These are phyloP conservation scores for Marasmius tenuissimus DNA, from an alignment of 1,284 basidiomycete genomes.

Conservation along the genomic window DNA sequence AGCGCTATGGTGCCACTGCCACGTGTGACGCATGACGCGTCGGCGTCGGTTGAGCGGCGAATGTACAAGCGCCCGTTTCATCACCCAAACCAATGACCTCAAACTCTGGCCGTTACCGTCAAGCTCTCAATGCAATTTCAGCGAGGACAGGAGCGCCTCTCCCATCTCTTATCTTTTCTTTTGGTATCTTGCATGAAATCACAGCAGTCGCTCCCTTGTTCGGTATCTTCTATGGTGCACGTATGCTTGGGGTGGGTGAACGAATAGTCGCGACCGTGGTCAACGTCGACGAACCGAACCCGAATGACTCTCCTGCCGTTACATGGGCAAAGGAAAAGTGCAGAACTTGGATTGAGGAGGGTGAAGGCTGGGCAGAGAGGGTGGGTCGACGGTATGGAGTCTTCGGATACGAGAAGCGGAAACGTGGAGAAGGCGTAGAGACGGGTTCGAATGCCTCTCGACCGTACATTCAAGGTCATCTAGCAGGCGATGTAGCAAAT, in stretches of 20 bases:
- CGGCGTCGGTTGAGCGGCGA: no score
- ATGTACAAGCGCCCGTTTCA: no score
- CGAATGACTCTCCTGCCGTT: slow-evolving; percentile 12
- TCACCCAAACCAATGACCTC: not conserved
- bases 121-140: slow-evolving; percentile 56
- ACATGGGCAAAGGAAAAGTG: slow-evolving; percentile 42
- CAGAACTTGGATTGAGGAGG: slow-evolving; percentile 70
- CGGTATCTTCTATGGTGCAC: slow-evolving; percentile 73
- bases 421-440: slow-evolving; percentile 23
- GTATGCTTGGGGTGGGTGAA: slow-evolving; percentile 72
- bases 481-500: slow-evolving; percentile 75
- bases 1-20: no score
- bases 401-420: slow-evolving; percentile 74
- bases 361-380: slow-evolving; percentile 66
- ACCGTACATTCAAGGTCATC: slow-evolving; percentile 20
- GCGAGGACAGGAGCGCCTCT: slow-evolving; percentile 70
- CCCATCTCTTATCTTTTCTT: slow-evolving; percentile 77
- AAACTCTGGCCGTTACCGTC: slow-evolving; percentile 38
- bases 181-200: slow-evolving; percentile 84
- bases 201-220: slow-evolving; percentile 82
- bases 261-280: slow-evolving; percentile 48
- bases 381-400: slow-evolving; percentile 80
- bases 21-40: no score
- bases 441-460: not conserved
- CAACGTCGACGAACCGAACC: slow-evolving; percentile 1